Evolutionary conservation across 352 stramenopile species (phyloP), one percentile per base, ranked within the genome.

Genomic region (Phytophthora melonis): DNA sequence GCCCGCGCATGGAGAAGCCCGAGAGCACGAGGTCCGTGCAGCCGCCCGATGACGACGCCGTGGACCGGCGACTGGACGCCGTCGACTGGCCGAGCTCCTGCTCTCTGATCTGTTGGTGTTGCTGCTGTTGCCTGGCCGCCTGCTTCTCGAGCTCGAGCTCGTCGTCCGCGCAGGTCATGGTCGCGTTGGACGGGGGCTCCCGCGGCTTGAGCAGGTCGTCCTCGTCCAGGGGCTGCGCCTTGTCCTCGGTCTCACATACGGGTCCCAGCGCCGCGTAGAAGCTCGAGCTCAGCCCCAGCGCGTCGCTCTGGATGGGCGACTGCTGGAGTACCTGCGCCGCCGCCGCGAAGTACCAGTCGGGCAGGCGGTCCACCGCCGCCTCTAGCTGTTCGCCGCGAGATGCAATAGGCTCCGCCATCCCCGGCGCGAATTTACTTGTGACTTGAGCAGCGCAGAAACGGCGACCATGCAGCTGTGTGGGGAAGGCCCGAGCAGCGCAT

Each of bases 361-460:
- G 84, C 25, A 94, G 70, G 70, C 78, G 86, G 53, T 94, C 87
- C 13, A 94, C 82, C 10, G 79, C 87, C 10, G 79, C 85, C 60
- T 94, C 87, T 57, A 94, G 83, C 63, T 92, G 82, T 57, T 79
- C 77, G 53, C 85, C 85, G 45, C 87, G 85, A 9, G 85, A 90
- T 32, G 83, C 71, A 19, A 79, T 27, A 11, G 52, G 21, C 30
- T 78, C 72, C 43, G 68, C 71, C 70, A 75, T 80, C 49, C 21
- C 34, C 72, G 64, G 63, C 14, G 62, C 57, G 36, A 74, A 78
- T 73, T 68, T 11, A 43, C 36, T 43, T 43, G 36, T 43, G 49
- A 75, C 55, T 78, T 75, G 47, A 72, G 66, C 60, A 61, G 61
- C 72, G 59, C 66, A 66, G 56, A 63, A 60, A 30, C 54, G 54